Conservation (phyloP, 805 yeast species). For the Ogataea angusta region DNA sequence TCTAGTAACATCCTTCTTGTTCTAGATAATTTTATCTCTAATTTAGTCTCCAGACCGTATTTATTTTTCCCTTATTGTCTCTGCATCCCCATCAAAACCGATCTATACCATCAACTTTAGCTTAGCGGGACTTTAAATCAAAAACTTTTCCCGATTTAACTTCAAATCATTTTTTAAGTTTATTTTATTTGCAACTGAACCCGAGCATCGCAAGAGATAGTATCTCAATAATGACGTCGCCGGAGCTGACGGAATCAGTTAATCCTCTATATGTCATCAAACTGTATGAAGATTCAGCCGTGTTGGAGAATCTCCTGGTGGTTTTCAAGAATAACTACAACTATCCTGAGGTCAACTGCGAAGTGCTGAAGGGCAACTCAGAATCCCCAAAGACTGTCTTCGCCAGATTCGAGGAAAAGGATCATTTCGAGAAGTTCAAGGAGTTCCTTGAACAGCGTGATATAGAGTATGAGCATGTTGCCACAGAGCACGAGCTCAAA, state of each 20-base stretch:
- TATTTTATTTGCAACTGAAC: neutral
- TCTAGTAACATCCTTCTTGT: neutral
- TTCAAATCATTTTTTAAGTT: neutral
- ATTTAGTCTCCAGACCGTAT: neutral
- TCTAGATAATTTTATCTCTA: constrained; percentile 1
- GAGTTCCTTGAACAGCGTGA: constrained; percentile 12
- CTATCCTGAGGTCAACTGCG: constrained; percentile 14
- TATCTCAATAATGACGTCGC: constrained; percentile 12
- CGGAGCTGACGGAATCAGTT: constrained; percentile 17
- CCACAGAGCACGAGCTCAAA: constrained; percentile 17
- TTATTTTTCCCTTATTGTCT: neutral
- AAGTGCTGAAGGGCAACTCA: constrained; percentile 19
- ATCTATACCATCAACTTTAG: neutral
- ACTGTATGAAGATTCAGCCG: constrained; percentile 9
- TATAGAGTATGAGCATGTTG: constrained; percentile 16
- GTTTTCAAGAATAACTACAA: constrained; percentile 16
- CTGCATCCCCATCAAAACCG: constrained; percentile 3
- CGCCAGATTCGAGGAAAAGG: constrained; percentile 17
- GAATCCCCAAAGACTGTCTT: constrained; percentile 12
- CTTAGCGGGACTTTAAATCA: neutral
- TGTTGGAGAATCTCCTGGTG: constrained; percentile 17
- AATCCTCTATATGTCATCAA: constrained; percentile 8
- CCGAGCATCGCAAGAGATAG: neutral
- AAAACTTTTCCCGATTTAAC: neutral
- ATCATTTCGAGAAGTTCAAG: constrained; percentile 16